phyloP scores from a whole-genome alignment of 345 rosid species.

The Euphorbia pulcherrima region DNA sequence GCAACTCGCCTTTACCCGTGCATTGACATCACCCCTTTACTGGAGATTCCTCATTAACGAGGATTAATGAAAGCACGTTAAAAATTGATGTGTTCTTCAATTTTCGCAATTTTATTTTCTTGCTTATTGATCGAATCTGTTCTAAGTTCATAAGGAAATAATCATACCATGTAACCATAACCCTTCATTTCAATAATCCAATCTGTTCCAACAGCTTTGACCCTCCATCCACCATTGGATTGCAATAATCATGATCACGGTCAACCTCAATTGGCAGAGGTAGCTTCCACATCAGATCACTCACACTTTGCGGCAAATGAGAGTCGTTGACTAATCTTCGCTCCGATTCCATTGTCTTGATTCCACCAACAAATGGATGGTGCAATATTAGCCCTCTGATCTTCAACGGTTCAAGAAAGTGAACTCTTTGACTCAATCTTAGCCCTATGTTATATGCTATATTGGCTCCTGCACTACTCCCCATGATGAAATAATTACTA shows the following conservation, averaged over 20 bases:
- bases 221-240: constrained; percentile 41
- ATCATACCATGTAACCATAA: constrained; percentile 42
- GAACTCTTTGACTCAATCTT: constrained; percentile 17
- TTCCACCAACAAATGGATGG: constrained; percentile 58
- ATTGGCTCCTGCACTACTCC: constrained; percentile 55
- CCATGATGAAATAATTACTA: constrained; percentile 42
- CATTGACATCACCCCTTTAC: no score
- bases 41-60: no score
- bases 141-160: no score
- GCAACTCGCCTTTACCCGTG: no score
- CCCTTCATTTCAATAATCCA: constrained; percentile 37
- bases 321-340: constrained; percentile 28
- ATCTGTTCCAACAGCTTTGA: constrained; percentile 23
- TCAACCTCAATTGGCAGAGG: constrained; percentile 44
- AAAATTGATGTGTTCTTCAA: no score
- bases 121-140: no score
- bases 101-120: no score
- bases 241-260: constrained; percentile 17
- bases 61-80: no score
- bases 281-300: constrained; percentile 44
- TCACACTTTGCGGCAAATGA: constrained; percentile 22
- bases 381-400: constrained; percentile 61
- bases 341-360: constrained; percentile 43
- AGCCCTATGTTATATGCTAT: constrained; percentile 43
- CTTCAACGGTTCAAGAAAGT: constrained; percentile 33